Conservation (phyloP, 805 yeast species). For the Starmerella apicola region DNA sequence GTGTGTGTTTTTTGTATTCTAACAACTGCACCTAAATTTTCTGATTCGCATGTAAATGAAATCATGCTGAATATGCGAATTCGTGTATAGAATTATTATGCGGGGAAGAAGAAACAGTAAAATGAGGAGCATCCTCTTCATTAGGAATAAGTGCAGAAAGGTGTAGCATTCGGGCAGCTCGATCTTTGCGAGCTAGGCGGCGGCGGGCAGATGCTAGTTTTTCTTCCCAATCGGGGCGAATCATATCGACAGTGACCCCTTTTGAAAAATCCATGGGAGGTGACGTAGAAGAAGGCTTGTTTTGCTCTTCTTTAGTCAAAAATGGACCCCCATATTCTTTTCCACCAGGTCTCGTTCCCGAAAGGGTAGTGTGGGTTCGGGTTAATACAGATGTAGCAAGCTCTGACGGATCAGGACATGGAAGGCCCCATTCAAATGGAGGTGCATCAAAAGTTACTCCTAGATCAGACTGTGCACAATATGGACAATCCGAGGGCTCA, state of each 20-base stretch:
- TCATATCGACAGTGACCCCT: constrained; percentile 58
- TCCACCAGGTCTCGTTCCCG: too few relatives aligned
- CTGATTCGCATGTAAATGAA: too few relatives aligned
- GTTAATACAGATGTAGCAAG: background rate
- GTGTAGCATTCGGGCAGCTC: constrained; percentile 89
- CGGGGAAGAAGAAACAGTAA: too few relatives aligned
- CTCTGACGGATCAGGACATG: constrained; percentile 4
- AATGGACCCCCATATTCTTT: too few relatives aligned
- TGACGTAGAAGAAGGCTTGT: background rate
- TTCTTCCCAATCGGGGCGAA: constrained; percentile 88
- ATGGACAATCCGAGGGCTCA: constrained; percentile 86
- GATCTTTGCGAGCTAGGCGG: constrained; percentile 72
- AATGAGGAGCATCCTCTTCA: too few relatives aligned
- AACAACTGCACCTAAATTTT: too few relatives aligned
- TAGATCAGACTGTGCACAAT: constrained; percentile 77
- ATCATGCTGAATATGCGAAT: too few relatives aligned
- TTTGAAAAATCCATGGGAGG: too few relatives aligned
- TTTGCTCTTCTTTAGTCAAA: background rate
- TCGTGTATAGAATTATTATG: too few relatives aligned
- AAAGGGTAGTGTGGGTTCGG: background rate
- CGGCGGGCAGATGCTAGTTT: constrained; percentile 60
- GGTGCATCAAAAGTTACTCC: constrained; percentile 74
- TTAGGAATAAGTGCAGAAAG: constrained; percentile 60
- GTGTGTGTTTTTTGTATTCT: too few relatives aligned
- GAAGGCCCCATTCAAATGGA: constrained; percentile 37